Evolutionary conservation across 345 rosid genomes (phyloP).

Genomic region (Kandelia obovata): DNA sequence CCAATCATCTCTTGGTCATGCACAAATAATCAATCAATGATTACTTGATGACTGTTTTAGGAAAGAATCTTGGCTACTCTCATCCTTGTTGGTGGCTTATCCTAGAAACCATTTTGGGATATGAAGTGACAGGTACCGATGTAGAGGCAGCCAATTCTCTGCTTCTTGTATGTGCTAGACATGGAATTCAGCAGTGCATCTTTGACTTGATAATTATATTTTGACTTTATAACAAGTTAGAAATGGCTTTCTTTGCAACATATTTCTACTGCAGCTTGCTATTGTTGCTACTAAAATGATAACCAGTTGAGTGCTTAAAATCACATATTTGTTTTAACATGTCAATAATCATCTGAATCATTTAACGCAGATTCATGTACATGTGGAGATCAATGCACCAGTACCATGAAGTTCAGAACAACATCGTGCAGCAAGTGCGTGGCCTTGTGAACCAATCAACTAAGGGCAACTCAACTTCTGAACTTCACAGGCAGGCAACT

Average conservation of each 20-base stretch:
- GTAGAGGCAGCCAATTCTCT: neutral
- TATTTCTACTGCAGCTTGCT: neutral
- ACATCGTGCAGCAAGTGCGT: constrained; percentile 87
- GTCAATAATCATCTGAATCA: neutral
- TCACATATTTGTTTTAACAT: neutral
- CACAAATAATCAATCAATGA: neutral
- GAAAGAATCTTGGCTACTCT: neutral
- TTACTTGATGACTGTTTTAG: neutral
- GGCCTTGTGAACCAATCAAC: constrained; percentile 76
- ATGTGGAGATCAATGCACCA: constrained; percentile 97
- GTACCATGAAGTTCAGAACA: constrained; percentile 76
- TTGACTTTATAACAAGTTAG: neutral
- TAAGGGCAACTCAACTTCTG: constrained; percentile 84
- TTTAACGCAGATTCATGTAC: constrained; percentile 74
- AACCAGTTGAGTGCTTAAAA: neutral
- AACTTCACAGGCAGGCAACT: constrained; percentile 85
- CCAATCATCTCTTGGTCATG: neutral
- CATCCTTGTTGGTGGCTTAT: neutral
- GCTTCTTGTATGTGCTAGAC: neutral
- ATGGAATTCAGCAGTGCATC: neutral
- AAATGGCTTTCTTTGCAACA: neutral
- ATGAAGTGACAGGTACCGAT: neutral
- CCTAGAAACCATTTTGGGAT: neutral
- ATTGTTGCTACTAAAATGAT: neutral
- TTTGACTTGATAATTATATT: neutral